A percentile compares a stretch with the other conserved stretches of the same genome.
phyloP scores from a whole-genome alignment of 202 grass and related monocot species.

The Brachypodium distachyon region DNA sequence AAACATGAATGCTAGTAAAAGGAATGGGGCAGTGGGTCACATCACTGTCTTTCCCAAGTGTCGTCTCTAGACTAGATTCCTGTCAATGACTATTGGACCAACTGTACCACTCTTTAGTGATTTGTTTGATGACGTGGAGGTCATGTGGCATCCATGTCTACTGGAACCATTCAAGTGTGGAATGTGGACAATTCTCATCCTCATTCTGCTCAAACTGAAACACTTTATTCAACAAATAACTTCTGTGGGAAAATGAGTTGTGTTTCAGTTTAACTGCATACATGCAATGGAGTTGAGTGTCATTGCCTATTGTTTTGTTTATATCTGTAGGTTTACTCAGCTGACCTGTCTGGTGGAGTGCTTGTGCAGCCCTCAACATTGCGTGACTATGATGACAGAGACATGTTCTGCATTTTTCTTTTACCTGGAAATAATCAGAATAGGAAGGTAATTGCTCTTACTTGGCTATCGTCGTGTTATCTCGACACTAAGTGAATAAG shows the following conservation, averaged over 20 bases:
- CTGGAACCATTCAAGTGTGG: not conserved
- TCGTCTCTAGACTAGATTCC: not conserved
- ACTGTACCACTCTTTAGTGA: not conserved
- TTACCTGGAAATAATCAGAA: slow-evolving; percentile 72
- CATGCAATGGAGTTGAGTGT: slow-evolving; percentile 1
- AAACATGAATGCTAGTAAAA: not conserved
- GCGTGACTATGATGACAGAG: slow-evolving; percentile 72
- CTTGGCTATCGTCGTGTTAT: not conserved
- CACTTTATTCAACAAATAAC: not conserved
- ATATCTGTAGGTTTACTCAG: slow-evolving; percentile 53
- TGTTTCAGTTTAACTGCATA: not conserved
- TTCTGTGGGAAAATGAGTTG: not conserved
- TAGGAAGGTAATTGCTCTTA: slow-evolving; percentile 50
- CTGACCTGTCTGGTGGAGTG: slow-evolving; percentile 72
- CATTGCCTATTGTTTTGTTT: not conserved
- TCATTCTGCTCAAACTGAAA: not conserved
- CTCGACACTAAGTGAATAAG: not conserved
- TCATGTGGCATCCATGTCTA: not conserved
- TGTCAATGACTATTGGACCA: not conserved
- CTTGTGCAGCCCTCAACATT: slow-evolving; percentile 70
- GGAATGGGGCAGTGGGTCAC: not conserved
- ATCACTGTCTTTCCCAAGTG: not conserved
- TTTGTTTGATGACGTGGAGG: not conserved
- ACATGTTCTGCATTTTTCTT: slow-evolving; percentile 85
- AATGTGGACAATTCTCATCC: too few relatives aligned